Evolutionary conservation across 495 filamentous ascomycete species (phyloP).

Genomic region (Usnea hakonensis): DNA sequence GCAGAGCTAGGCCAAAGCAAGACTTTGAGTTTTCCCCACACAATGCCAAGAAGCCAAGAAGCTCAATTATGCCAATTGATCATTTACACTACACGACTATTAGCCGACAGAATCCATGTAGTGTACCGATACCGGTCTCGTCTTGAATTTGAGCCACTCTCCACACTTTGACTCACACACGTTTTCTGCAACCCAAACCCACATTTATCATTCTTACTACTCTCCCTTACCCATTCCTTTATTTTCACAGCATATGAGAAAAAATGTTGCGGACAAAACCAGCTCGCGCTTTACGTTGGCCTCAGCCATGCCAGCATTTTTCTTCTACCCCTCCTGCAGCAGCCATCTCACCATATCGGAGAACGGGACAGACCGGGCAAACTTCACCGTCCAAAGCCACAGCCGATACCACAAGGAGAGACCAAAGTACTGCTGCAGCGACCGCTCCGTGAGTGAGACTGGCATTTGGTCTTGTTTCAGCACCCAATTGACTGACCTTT

Average conservation of each 20-base stretch:
- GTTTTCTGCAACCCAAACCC: not conserved
- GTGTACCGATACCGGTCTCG: too few species aligned
- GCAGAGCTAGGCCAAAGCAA: too few species aligned
- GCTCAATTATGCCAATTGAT: too few species aligned
- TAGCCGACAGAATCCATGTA: too few species aligned
- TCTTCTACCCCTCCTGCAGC: constrained; percentile 37
- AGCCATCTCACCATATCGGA: constrained; percentile 41
- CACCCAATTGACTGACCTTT: constrained; percentile 15
- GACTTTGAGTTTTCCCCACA: too few species aligned
- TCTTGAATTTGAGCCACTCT: not conserved
- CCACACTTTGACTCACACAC: not conserved
- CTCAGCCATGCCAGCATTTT: constrained; percentile 24
- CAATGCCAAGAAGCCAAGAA: too few species aligned
- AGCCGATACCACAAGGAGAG: constrained; percentile 31
- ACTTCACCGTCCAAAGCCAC: constrained; percentile 23
- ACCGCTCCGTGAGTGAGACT: constrained; percentile 35
- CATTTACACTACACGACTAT: too few species aligned
- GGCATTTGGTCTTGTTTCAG: not conserved
- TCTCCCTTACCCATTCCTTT: not conserved
- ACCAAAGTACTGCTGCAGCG: constrained; percentile 44
- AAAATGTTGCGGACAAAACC: constrained; percentile 8
- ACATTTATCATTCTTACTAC: not conserved
- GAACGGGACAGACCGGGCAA: constrained; percentile 2
- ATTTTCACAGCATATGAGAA: not conserved
- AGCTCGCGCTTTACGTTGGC: constrained; percentile 8